phyloP scores from a whole-genome alignment of 108 stramenopile genomes.

The Cyclotella choctawhatcheeana region DNA sequence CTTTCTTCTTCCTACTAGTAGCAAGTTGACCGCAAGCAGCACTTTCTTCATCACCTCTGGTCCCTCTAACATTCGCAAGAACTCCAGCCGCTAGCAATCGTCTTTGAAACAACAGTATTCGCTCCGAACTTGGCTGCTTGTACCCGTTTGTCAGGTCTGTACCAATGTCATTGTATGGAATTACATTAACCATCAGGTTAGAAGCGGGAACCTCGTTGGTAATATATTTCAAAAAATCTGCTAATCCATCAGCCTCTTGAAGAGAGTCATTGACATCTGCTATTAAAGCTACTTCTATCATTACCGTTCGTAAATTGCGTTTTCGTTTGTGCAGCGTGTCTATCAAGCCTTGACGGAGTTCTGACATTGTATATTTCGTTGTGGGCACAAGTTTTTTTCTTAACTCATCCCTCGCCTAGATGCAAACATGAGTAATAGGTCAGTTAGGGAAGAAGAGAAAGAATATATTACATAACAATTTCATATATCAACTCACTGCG shows the following conservation, averaged over 20 bases:
- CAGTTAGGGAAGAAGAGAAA: no score
- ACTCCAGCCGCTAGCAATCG: constrained; percentile 61
- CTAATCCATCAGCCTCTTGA: constrained; percentile 78
- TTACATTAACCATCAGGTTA: constrained; percentile 81
- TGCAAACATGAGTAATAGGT: no score
- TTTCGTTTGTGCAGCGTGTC: constrained; percentile 51
- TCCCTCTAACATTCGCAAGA: constrained; percentile 64
- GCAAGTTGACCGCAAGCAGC: constrained; percentile 91
- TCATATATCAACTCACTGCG: constrained; percentile 27
- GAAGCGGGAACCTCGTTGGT: constrained; percentile 51
- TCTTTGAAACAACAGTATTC: constrained; percentile 67
- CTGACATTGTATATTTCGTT: constrained; percentile 72
- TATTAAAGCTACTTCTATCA: constrained; percentile 85
- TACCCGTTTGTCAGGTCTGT: constrained; percentile 22
- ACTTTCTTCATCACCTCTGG: constrained; percentile 86
- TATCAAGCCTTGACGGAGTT: constrained; percentile 69
- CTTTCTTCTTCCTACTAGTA: constrained; percentile 56
- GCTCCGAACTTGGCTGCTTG: constrained; percentile 57
- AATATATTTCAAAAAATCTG: constrained; percentile 69
- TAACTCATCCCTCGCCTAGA: constrained; percentile 58
- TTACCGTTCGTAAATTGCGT: constrained; percentile 54
- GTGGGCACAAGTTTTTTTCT: constrained; percentile 78
- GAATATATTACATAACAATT: no score
- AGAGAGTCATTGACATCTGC: constrained; percentile 81
- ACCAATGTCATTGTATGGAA: constrained; percentile 82